phyloP scores from a whole-genome alignment of 73 alveolate species.

The Symbiodinium pilosum region DNA sequence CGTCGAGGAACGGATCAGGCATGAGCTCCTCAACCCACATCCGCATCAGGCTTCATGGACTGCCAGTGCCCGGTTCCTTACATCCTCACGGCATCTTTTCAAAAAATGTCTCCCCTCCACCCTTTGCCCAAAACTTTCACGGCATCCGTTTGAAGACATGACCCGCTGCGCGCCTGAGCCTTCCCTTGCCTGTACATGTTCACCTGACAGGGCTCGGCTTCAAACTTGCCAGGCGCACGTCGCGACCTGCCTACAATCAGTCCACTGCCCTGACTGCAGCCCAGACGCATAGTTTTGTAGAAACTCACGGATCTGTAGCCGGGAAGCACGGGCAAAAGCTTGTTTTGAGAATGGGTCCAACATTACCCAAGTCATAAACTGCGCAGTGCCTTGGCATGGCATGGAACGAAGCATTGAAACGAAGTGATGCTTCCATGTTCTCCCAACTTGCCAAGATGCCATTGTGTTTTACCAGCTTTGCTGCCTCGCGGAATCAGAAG shows the following conservation, averaged over 20 bases:
- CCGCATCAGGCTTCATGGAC: background rate
- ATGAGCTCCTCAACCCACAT: conserved; percentile 25
- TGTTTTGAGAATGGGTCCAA: background rate
- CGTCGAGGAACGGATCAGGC: conserved; percentile 83
- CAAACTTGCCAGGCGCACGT: background rate
- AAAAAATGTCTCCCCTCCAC: too few species aligned
- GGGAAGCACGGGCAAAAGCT: background rate
- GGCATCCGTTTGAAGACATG: too few species aligned
- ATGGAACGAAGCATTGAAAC: too few species aligned
- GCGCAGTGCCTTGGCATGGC: background rate
- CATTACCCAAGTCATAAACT: background rate
- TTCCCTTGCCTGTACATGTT: background rate
- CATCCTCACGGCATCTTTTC: too few species aligned
- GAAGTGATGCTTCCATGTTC: too few species aligned
- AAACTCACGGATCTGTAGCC: background rate
- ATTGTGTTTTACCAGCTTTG: background rate
- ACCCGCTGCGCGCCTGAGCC: conserved; percentile 29
- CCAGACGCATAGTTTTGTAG: background rate
- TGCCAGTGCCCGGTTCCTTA: background rate
- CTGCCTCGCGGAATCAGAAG: too few species aligned
- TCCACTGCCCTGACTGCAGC: background rate
- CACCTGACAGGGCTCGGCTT: background rate
- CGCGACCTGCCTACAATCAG: background rate
- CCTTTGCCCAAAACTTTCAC: too few species aligned
- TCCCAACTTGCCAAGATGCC: background rate